Evolutionary conservation across 106 monocot genomes (phyloP), one percentile per base, ranked within the genome.

Genomic region (Acorus gramineus): DNA sequence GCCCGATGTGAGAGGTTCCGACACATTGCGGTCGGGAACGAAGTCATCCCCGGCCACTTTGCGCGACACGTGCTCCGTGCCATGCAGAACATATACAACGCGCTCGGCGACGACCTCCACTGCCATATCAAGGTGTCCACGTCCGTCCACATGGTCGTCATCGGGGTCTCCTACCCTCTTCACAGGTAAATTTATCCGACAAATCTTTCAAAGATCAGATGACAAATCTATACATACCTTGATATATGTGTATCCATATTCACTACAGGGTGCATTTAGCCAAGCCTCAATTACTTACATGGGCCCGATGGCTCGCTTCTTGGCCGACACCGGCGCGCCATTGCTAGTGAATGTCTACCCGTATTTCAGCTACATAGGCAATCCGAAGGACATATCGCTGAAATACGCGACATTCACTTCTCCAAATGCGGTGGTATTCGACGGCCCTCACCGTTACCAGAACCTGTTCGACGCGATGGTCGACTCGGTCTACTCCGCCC

Each of bases 271-370:
- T 8, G 49, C 49, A 4, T 70, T 80, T 69, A 66, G 71, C 7
- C 52, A 14, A 3, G 61, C 51, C 2, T 53, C 68, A 8, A 4
- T 2, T 1, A 4, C 45, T 3, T 4, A 2, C 47, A 8, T 68
- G 49, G 49, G 8, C 7, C 57, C 47, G 4, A 69, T 69, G 8
- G 46, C 52, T 1, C n/a, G 7, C 1, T 60, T 60, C 66, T 48
- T 82, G 47, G 61, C 61, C 2, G 9, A 3, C 59, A 78, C 6
- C 2, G 60, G 60, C 8, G 49, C 74, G 52, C 70, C 82, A 12
- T 56, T 85, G 10, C 65, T 82, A 11, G 76, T 57, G 10, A 86
- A 86, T 62, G 66, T 82, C 8, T 86, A 86, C 68, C 79, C 86
- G 2, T 86, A 86, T 68, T 74, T 79, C 71, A 55, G 69, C 44